A percentile compares a stretch with the other conserved stretches of the same genome.
These are phyloP conservation scores for Mortierella sp. DNA, from an alignment of 371 early-diverging fungal genomes.

Conservation along the genomic window DNA sequence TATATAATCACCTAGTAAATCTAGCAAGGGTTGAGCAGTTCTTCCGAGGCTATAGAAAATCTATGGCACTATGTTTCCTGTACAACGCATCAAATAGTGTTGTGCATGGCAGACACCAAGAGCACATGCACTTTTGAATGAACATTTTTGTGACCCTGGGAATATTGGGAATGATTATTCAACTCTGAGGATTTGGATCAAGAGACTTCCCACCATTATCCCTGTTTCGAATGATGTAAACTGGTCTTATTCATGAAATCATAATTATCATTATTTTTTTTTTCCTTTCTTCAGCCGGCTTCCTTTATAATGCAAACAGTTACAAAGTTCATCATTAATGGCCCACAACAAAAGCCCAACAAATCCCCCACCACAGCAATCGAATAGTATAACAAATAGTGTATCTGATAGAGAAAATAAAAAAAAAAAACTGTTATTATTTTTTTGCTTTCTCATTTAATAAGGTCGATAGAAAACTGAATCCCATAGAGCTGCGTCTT, in stretches of 20 bases:
- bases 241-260: neutral
- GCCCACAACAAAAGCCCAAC: neutral
- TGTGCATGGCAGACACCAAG: neutral
- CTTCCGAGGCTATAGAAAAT: too few relatives aligned
- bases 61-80: neutral
- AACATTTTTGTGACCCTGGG: conserved; percentile 26
- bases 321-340: neutral
- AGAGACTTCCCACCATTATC: conserved; percentile 17
- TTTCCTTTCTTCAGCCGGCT: neutral
- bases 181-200: conserved; percentile 22
- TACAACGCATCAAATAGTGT: neutral
- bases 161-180: conserved; percentile 10
- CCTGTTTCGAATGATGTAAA: neutral
- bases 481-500: conserved; percentile 45
- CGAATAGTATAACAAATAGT: neutral
- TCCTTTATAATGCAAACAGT: neutral
- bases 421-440: neutral
- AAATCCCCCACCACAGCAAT: too few relatives aligned
- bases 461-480: conserved; percentile 41
- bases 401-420: too few relatives aligned
- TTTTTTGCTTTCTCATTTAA: neutral
- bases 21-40: too few relatives aligned
- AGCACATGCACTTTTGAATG: conserved; percentile 21
- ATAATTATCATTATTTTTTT: neutral
- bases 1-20: too few relatives aligned